A percentile compares a stretch with the other conserved stretches of the same genome.
Conservation (phyloP, 1,284 basidiomycete genomes). For the Agroathelia rolfsii region DNA sequence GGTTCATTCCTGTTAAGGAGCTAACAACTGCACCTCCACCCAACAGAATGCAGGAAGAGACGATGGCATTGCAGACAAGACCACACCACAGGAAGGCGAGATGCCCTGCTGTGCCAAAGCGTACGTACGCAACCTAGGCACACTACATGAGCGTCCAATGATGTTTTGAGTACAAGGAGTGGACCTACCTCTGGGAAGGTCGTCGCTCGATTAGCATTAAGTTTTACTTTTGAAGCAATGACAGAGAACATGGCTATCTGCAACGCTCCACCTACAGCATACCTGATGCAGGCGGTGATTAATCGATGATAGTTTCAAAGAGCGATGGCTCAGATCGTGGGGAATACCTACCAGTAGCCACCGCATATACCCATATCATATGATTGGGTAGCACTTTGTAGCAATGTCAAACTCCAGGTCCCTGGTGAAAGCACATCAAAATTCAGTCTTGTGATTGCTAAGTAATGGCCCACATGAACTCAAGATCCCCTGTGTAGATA, state of each 20-base stretch:
- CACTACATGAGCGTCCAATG: conserved; percentile 16
- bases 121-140: conserved; percentile 47
- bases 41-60: conserved; percentile 47
- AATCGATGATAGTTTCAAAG: too few relatives aligned
- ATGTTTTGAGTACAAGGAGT: conserved; percentile 44
- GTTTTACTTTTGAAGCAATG: conserved; percentile 65
- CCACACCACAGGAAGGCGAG: conserved; percentile 72
- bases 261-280: conserved; percentile 59
- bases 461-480: conserved; percentile 13
- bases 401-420: conserved; percentile 20
- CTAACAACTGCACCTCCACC: conserved; percentile 76
- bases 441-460: too few relatives aligned
- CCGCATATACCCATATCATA: conserved; percentile 20
- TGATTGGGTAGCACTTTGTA: conserved; percentile 24
- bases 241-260: conserved; percentile 67
- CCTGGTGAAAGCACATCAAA: conserved; percentile 5
- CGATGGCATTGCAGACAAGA: conserved; percentile 70
- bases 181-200: conserved; percentile 47
- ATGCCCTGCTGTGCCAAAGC: conserved; percentile 74
- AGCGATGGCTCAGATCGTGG: too few relatives aligned
- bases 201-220: conserved; percentile 54
- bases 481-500: too few relatives aligned
- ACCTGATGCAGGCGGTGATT: too few relatives aligned
- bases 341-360: too few relatives aligned
- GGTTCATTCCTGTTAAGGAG: conserved; percentile 74